Evolutionary conservation across 352 stramenopile species (phyloP), one percentile per base, ranked within the genome.

Genomic region (Globisporangium spiculum): DNA sequence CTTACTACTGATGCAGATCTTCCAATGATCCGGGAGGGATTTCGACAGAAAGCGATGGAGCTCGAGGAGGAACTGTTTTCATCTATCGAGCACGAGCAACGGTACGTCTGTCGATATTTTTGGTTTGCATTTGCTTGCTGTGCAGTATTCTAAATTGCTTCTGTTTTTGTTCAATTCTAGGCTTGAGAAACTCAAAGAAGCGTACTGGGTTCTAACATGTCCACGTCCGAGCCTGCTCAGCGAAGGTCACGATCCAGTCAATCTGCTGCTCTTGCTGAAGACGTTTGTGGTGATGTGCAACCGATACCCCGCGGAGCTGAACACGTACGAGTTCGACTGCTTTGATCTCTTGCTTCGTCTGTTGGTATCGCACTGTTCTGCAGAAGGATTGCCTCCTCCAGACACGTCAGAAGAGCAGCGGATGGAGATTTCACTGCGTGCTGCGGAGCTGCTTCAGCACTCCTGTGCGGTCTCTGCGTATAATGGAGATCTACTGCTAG

Each of bases 271-370:
- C 18, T 55, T 96, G 38, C 73, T 96, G 9, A 75, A 81, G 32
- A 78, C 86, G 4, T 72, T 94, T 41, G 72, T 91, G 26, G 70
- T 77, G 22, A 88, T 92, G 73, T 94, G 82, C 75, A 81, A 83
- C 3, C 81, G 79, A 5, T 93, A 92, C 63, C 65, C 77, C 3
- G 46, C 77, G 5, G 52, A 83, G 30, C 70, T 96, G n/a, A 65
- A 46, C 41, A 60, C 75, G 20, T 92, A 90, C 58, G 71, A 79
- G 22, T 94, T 94, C 74, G 84, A 92, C 57, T 70, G 76, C 6
- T 95, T 93, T 38, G 73, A 81, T 53, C 73, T 92, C 1, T 52
- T 95, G 36, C 70, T 96, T 4, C 54, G 76, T 16, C 60, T 94
- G 4, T 52, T 96, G n/a, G 59, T 73, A 27, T 71, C 68, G 1